Conservation (phyloP, 75 land plant genomes). For the Sequoiadendron giganteum region DNA sequence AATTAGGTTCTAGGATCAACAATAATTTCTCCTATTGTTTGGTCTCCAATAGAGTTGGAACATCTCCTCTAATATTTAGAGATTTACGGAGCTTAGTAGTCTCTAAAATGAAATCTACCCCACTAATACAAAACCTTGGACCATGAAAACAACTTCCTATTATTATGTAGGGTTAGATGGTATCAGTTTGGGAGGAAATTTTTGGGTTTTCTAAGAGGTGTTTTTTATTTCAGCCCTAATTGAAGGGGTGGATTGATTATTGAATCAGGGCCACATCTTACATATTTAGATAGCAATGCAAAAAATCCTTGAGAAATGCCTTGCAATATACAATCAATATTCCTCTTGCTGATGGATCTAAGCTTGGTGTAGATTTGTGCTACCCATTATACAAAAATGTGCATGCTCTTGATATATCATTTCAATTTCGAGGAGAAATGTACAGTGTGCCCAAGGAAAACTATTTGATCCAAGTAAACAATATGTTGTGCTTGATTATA, state of each 20-base stretch:
- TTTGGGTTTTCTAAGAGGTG: slow-evolving; percentile 14
- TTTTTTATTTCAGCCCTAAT: slow-evolving; percentile 10
- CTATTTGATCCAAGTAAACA: slow-evolving; percentile 13
- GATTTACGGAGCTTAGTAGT: not conserved
- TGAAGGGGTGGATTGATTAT: slow-evolving; percentile 29
- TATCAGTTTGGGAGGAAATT: slow-evolving; percentile 17
- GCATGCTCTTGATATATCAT: slow-evolving; percentile 11
- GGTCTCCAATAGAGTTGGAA: not conserved
- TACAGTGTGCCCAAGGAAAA: slow-evolving; percentile 19
- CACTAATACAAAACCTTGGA: slow-evolving; percentile 11
- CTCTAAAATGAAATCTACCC: slow-evolving; percentile 4
- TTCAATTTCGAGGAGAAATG: slow-evolving; percentile 22
- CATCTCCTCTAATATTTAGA: not conserved
- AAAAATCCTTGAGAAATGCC: slow-evolving; percentile 12
- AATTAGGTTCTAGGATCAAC: not conserved
- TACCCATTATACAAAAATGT: not conserved
- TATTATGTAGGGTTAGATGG: slow-evolving; percentile 24
- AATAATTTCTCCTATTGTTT: not conserved
- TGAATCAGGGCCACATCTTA: slow-evolving; percentile 33
- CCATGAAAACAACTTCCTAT: slow-evolving; percentile 10
- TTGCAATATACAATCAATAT: not conserved
- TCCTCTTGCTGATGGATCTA: not conserved
- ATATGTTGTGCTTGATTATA: slow-evolving; percentile 19
- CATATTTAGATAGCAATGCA: slow-evolving; percentile 13
- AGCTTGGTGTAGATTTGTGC: slow-evolving; percentile 17